These are phyloP conservation scores for Teunomyces lycoperdinae DNA, from an alignment of 805 yeast species.

Conservation along the genomic window DNA sequence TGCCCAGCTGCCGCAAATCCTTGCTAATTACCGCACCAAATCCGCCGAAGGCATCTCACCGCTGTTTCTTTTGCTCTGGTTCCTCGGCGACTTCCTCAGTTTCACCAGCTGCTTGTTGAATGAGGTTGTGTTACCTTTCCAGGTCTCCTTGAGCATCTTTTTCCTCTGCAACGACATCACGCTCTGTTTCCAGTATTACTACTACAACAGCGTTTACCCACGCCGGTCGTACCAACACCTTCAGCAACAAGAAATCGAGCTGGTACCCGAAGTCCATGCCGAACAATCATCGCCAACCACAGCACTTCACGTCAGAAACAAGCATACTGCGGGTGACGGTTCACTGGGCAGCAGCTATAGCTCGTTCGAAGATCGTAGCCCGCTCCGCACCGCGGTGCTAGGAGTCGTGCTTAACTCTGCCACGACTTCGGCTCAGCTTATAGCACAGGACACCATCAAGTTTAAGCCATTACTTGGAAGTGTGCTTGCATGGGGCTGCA, in stretches of 20 bases:
- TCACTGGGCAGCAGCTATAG: slow-evolving; percentile 1
- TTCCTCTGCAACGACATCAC: slow-evolving; percentile 38
- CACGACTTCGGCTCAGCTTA: not conserved
- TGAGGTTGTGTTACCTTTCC: slow-evolving; percentile 36
- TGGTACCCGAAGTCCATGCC: not conserved
- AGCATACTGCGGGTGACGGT: not conserved
- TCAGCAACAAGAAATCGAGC: not conserved
- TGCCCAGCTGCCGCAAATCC: slow-evolving; percentile 72
- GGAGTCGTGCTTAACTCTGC: slow-evolving; percentile 1
- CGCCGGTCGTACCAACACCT: slow-evolving; percentile 6
- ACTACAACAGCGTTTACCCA: slow-evolving; percentile 39
- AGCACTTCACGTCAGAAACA: not conserved
- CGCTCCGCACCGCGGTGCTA: not conserved
- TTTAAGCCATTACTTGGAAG: slow-evolving; percentile 6
- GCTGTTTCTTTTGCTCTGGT: slow-evolving; percentile 60
- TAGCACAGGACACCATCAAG: not conserved
- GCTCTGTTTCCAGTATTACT: slow-evolving; percentile 40
- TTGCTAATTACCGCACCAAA: slow-evolving; percentile 53
- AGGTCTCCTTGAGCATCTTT: slow-evolving; percentile 37
- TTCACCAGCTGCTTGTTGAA: slow-evolving; percentile 38
- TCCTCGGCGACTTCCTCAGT: slow-evolving; percentile 48
- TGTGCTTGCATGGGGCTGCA: slow-evolving; percentile 74
- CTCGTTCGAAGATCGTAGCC: not conserved
- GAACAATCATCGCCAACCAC: not conserved
- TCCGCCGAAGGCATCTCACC: slow-evolving; percentile 69